These are phyloP conservation scores for Ophiostoma quercus DNA, from an alignment of 2,329 filamentous ascomycete genomes.

Conservation along the genomic window DNA sequence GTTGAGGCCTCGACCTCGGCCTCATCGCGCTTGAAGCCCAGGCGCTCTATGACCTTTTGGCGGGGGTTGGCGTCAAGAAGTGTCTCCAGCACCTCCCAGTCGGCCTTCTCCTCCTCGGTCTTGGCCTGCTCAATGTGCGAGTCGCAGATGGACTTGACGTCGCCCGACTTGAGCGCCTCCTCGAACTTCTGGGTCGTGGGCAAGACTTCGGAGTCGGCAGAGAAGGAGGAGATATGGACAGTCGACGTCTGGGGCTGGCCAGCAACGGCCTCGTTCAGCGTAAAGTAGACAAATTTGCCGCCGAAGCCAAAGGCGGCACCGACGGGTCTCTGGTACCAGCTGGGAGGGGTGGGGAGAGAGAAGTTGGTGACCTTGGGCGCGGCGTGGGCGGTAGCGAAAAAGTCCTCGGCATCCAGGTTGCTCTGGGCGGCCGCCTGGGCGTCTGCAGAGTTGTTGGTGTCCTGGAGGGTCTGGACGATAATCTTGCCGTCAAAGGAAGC, in stretches of 20 bases:
- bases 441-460: slow-evolving; percentile 69
- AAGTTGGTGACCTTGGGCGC: slow-evolving; percentile 89
- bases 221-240: slow-evolving; percentile 79
- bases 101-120: slow-evolving; percentile 86
- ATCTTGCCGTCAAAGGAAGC: slow-evolving; percentile 98
- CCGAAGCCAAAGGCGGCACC: slow-evolving; percentile 93
- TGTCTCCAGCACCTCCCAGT: slow-evolving; percentile 92
- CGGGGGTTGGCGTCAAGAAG: slow-evolving; percentile 80
- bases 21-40: slow-evolving; percentile 69
- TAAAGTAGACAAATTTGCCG: slow-evolving; percentile 79
- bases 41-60: slow-evolving; percentile 76
- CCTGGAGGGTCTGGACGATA: slow-evolving; percentile 86
- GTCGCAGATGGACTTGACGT: slow-evolving; percentile 74
- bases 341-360: slow-evolving; percentile 77
- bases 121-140: slow-evolving; percentile 68
- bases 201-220: slow-evolving; percentile 80
- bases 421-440: slow-evolving; percentile 61
- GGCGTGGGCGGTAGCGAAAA: slow-evolving; percentile 88
- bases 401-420: slow-evolving; percentile 83
- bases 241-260: slow-evolving; percentile 67
- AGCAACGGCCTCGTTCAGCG: slow-evolving; percentile 51
- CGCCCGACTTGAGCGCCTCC: slow-evolving; percentile 68
- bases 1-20: slow-evolving; percentile 40
- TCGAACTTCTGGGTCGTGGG: slow-evolving; percentile 83
- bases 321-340: slow-evolving; percentile 80